Base-by-base conservation (phyloP, 139 green algal species). In the Closterium sp. region DNA sequence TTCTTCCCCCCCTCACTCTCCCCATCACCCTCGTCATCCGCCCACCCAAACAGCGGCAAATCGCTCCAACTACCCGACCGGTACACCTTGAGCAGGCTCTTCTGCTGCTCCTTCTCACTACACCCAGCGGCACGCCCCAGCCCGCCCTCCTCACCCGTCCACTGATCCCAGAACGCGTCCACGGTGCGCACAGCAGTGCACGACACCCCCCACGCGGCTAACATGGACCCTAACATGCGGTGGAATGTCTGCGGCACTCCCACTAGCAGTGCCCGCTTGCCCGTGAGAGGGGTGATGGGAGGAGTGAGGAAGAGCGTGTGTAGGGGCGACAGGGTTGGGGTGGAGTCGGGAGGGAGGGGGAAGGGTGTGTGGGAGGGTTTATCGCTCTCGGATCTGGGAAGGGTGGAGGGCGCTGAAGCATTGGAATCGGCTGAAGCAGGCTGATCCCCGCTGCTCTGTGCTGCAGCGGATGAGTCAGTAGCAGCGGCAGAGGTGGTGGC, bases 201-300 rank as follows among this genome's bases (percentile, higher is more conserved):
- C 1, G 87, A 21, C 86, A 93, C 88, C 0, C 91, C 91, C 86
- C 86, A 91, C 42, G 91, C 32, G 24, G n/a, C 11, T 17, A 93
- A 42, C 86, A 93, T 91, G 31, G 91, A 93, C 17, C 79, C 91
- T 31, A 88, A 34, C 91, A 93, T 93, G n/a, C 87, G 24, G 31
- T 89, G 91, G 34, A 93, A 93, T 5, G 91, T 88, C 24, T 13
- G 1, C 24, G 31, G 31, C 21, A 34, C 27, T 21, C 91, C 91
- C 79, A 93, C 91, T 22, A 93, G 88, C 2, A 93, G 91, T 9
- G 87, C 88, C 0, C 45, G 70, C 28, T 91, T 91, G 9, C 91
- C 91, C 2, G 22, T 45, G 29, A 93, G 32, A 19, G 91, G 86
- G 9, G 79, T 93, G 21, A 28, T 22, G 13, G 90, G 90, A 1